Base-by-base conservation (phyloP, 192 early-diverging fungal species). In the Oehlia diaphana region DNA sequence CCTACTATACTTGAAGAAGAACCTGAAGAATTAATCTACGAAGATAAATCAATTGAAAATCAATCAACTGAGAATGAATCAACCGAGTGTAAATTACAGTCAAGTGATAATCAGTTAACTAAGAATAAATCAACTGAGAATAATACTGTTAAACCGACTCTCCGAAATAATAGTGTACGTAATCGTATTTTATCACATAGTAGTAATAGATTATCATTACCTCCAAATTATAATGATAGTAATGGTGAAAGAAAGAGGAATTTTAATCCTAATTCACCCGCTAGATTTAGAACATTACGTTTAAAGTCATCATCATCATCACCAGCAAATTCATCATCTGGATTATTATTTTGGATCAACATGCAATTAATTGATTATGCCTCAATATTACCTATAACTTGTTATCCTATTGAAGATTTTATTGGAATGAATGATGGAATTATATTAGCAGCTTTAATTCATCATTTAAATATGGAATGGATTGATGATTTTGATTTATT, bases 321-420 rank as follows among this genome's bases (percentile, higher is more conserved):
- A 39, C 65, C 75, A 26, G 9, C 23, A 14, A 65, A 26, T 68
- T 77, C 76, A 50, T 67, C 76, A 28, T 68, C 76, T 4, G 63
- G 76, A 28, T 35, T 78, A 35, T 68, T 68, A 50, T 78, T 78
- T 68, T 78, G 76, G 76, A 33, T 78, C 9, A 78, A 78, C 37
- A 68, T 78, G 64, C 76, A 78, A 61, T 47, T 78, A 50, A 53
- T 78, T 69, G 76, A 66, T 47, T 68, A 68, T 53, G 65, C 42
- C 6, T 31, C 65, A n/a, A 9, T 61, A 44, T 50, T 78, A 50
- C 76, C 76, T 37, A 16, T 23, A 28, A 66, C 39, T 21, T 47
- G 33, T 23, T 78, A 78, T 68, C 76, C 76, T 50, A 33, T 78
- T 33, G 66, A 78, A 68, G 49, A 68, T 50, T 68, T 78, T 68